Percentiles rank a stretch among this genome's conserved stretches.
phyloP scores from a whole-genome alignment of 2,329 filamentous ascomycete genomes.

The Pezicula rhizophila region DNA sequence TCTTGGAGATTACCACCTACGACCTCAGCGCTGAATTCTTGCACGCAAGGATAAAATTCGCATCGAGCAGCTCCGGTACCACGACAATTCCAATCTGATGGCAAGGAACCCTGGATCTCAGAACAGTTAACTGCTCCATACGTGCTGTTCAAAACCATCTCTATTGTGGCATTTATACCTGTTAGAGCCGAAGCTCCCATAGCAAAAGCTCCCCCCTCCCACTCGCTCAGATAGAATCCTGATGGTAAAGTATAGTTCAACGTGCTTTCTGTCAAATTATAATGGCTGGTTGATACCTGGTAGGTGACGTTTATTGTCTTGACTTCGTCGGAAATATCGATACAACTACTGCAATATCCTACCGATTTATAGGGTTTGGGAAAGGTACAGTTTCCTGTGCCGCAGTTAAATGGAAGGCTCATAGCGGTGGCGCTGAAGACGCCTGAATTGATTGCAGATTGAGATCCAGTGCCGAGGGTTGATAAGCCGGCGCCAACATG shows the following conservation, averaged over 20 bases:
- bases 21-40: not conserved
- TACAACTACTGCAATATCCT: not conserved
- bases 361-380: not conserved
- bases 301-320: not conserved
- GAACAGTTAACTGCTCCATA: not conserved
- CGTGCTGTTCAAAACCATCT: not conserved
- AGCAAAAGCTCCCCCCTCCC: not conserved
- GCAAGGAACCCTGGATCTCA: not conserved
- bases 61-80: not conserved
- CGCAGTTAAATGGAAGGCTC: constrained; percentile 5
- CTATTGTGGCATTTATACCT: not conserved
- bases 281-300: not conserved
- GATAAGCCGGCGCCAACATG: not conserved
- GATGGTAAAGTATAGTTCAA: not conserved
- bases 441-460: constrained; percentile 7
- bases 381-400: constrained; percentile 14
- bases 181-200: not conserved
- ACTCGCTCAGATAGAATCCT: not conserved
- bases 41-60: not conserved
- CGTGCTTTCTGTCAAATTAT: not conserved
- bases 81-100: not conserved
- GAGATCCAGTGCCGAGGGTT: constrained; percentile 3
- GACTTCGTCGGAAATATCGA: not conserved
- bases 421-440: constrained; percentile 4
- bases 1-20: not conserved